These are phyloP conservation scores for Vitis hybrid DNA, from an alignment of 177 flowering plant species.

Conservation along the genomic window DNA sequence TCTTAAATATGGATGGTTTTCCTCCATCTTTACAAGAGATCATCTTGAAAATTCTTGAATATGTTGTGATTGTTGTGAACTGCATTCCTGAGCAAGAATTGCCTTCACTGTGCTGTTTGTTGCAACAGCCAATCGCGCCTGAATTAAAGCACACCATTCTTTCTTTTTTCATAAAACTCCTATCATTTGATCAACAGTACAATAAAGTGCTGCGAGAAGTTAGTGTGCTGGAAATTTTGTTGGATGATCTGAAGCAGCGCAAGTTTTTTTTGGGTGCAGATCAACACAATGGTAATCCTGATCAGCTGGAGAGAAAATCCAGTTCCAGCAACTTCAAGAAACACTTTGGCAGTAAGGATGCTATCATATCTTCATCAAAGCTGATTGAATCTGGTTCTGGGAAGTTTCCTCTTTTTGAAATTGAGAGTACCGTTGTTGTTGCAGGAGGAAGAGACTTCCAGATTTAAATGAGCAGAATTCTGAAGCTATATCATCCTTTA, in stretches of 20 bases:
- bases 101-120: conserved; percentile 89
- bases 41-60: too few species aligned
- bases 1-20: conserved; percentile 41
- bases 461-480: too few species aligned
- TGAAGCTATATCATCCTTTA: too few species aligned
- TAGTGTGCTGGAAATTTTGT: conserved; percentile 87
- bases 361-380: conserved; percentile 85
- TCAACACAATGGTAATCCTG: conserved; percentile 34
- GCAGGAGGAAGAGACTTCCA: conserved; percentile 21
- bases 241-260: conserved; percentile 92
- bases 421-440: conserved; percentile 64
- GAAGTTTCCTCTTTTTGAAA: conserved; percentile 79
- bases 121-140: conserved; percentile 84
- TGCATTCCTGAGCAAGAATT: conserved; percentile 97
- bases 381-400: conserved; percentile 76
- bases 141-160: conserved; percentile 86
- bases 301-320: conserved; percentile 52
- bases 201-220: conserved; percentile 96
- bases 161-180: conserved; percentile 82
- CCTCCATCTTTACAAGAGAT: too few species aligned
- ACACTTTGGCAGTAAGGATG: conserved; percentile 74
- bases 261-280: conserved; percentile 72
- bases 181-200: conserved; percentile 97
- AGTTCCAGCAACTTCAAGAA: conserved; percentile 82
- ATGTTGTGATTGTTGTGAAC: conserved; percentile 44